Evolutionary conservation across 176 grass and related monocot genomes (phyloP).

Genomic region (Oryza australiensis): DNA sequence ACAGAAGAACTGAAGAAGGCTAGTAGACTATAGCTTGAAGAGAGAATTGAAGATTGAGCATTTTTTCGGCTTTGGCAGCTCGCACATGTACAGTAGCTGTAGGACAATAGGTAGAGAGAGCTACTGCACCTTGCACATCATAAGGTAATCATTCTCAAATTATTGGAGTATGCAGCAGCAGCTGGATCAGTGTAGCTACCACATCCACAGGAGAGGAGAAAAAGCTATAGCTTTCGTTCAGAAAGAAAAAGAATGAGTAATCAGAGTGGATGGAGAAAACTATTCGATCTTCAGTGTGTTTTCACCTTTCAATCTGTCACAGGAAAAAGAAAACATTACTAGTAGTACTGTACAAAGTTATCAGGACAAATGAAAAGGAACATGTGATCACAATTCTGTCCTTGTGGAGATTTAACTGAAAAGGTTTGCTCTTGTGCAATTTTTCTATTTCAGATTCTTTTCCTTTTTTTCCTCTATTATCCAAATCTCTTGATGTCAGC

Average conservation of each 20-base stretch:
- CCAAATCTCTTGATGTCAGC: neutral
- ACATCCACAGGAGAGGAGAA: neutral
- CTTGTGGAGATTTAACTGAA: neutral
- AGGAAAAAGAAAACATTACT: neutral
- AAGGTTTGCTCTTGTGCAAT: neutral
- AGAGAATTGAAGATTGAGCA: neutral
- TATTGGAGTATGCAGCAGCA: slow-evolving; percentile 1
- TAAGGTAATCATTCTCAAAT: slow-evolving; percentile 36
- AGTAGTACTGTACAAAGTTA: neutral
- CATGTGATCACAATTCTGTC: neutral
- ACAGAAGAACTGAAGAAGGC: neutral
- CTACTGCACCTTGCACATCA: slow-evolving; percentile 7
- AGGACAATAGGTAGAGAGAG: slow-evolving; percentile 9
- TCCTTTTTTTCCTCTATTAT: neutral
- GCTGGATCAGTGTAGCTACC: neutral
- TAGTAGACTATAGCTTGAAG: neutral
- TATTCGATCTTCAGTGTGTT: neutral
- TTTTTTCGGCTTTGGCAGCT: neutral
- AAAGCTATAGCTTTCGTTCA: neutral
- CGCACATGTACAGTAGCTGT: neutral
- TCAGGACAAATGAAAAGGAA: neutral
- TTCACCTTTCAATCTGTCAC: neutral
- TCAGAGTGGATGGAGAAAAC: neutral
- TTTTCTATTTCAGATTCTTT: neutral
- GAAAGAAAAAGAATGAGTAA: neutral